Evolutionary conservation across 2,329 filamentous ascomycete genomes (phyloP), one percentile per base, ranked within the genome.

Genomic region (Colletotrichum euphorbiae): DNA sequence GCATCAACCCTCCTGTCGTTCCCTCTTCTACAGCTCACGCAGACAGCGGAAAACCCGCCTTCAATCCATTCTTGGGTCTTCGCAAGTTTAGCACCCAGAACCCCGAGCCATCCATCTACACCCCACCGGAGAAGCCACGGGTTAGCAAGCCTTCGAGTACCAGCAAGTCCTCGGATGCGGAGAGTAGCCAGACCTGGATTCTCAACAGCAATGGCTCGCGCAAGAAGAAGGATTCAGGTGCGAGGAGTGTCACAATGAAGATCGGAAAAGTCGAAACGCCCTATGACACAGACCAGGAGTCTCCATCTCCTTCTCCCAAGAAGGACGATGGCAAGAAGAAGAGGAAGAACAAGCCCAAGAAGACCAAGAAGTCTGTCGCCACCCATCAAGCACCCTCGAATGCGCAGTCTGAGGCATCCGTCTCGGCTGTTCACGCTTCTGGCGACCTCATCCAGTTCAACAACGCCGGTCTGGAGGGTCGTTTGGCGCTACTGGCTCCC

Each of bases 261-360:
- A 67, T 52, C 33, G 67, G 63, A 15, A 69, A 62, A 17, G 50
- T 62, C 19, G 43, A 45, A 15, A 55, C 56, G 12, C 55, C 62
- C 9, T 31, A 51, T 19, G 40, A 69, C 28, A 40, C 38, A 1
- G 56, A 69, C 13, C 56, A 67, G 43, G 56, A 46, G 11, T 56
- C 43, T 11, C 55, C 67, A 6, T 52, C 56, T 4, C 61, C 55
- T 33, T 38, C 24, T 43, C 42, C 54, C 11, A 66, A 55, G 21
- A 64, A 54, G 43, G 55, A 69, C 8, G 24, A 38, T 36, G 67
- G 55, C n/a, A 38, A 46, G 17, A 46, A 51, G 46, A 51, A 51
- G 62, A 67, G 52, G 21, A 50, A 43, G 19, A 36, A 42, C 24
- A 24, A 38, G 15, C 43, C 51, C 38, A 69, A 57, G 50, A 69